These are phyloP conservation scores for Kernera saxatilis DNA, from an alignment of 345 rosid genomes.

Conservation along the genomic window DNA sequence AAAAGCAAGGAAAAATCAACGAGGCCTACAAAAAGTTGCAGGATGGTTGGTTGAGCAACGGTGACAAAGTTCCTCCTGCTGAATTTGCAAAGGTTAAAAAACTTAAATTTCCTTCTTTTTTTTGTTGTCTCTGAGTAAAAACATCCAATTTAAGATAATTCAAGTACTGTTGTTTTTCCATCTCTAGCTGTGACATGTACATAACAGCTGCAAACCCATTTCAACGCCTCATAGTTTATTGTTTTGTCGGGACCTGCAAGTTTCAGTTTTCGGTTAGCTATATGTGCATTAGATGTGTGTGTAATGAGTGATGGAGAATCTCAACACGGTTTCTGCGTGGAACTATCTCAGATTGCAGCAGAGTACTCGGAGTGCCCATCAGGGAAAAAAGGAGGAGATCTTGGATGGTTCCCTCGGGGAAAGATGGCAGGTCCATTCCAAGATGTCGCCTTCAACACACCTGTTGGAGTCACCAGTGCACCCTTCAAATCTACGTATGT, in stretches of 20 bases:
- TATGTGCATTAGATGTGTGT: not conserved
- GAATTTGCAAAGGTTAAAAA: conserved; percentile 83
- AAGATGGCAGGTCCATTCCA: conserved; percentile 99
- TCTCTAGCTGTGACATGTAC: not conserved
- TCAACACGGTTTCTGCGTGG: not conserved
- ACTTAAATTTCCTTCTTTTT: not conserved
- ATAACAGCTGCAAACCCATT: not conserved
- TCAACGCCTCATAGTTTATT: not conserved
- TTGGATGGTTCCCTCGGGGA: conserved; percentile 98
- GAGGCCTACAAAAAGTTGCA: conserved; percentile 93
- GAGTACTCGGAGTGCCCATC: conserved; percentile 96
- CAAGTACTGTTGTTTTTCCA: not conserved
- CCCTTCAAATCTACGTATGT: conserved; percentile 94
- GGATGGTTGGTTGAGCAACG: conserved; percentile 90
- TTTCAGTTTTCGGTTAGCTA: not conserved
- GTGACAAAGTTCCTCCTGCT: conserved; percentile 97
- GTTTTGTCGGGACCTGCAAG: not conserved
- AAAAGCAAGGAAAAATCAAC: conserved; percentile 93
- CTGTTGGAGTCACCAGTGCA: conserved; percentile 83
- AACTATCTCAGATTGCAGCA: conserved; percentile 61
- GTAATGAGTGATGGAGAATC: not conserved
- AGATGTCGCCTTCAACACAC: conserved; percentile 81
- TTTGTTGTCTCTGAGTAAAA: not conserved
- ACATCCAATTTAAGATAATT: not conserved
- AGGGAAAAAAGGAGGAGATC: conserved; percentile 97